These are phyloP conservation scores for Linnemannia hyalina DNA, from an alignment of 192 early-diverging fungal genomes.

Conservation along the genomic window DNA sequence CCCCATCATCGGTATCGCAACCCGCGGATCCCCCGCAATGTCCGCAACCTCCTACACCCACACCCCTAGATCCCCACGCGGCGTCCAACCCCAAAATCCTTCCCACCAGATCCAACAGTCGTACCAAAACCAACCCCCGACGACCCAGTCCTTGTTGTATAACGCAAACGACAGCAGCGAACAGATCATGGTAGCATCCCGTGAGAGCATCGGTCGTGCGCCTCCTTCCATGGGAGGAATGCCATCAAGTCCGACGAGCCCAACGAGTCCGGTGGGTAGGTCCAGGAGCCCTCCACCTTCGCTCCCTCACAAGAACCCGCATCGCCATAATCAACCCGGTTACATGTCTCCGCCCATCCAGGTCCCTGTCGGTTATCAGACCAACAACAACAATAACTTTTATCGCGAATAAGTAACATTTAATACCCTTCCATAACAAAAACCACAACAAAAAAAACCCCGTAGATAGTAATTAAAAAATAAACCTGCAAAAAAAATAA, in stretches of 20 bases:
- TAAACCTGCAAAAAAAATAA: too few relatives aligned
- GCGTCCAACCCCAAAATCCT: conserved; percentile 5
- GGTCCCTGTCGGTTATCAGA: neutral
- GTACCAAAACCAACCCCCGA: conserved; percentile 11
- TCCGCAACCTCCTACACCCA: neutral
- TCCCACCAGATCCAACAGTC: neutral
- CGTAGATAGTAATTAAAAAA: too few relatives aligned
- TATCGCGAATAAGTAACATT: neutral
- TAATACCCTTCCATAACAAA: neutral
- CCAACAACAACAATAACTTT: neutral
- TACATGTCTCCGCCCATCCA: conserved; percentile 29
- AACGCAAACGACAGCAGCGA: conserved; percentile 32
- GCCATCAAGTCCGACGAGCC: neutral
- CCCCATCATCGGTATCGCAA: conserved; percentile 33
- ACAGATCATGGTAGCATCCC: conserved; percentile 24
- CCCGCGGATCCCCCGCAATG: conserved; percentile 12
- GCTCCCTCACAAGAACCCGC: conserved; percentile 24
- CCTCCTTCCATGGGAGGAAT: neutral
- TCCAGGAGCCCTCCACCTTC: conserved; percentile 33
- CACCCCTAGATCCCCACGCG: conserved; percentile 1
- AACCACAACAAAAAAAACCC: neutral
- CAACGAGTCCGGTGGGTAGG: conserved; percentile 18
- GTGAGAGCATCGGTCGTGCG: neutral
- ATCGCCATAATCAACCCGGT: conserved; percentile 18
- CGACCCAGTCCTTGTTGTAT: neutral